These are phyloP conservation scores for Leishmania major DNA, from an alignment of 208 protist species.

Conservation along the genomic window DNA sequence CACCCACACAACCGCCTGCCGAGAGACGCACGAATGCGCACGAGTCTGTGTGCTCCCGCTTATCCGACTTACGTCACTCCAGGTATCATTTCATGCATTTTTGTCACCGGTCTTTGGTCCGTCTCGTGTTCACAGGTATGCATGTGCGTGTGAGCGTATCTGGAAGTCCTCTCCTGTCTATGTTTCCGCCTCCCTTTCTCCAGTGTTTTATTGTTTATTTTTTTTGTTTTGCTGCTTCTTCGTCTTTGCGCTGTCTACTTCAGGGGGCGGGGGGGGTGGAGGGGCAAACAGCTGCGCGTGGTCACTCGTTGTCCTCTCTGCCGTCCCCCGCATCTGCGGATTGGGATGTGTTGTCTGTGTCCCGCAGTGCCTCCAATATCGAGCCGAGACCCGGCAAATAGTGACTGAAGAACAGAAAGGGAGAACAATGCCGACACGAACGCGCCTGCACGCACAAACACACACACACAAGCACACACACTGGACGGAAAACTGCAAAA, in stretches of 20 bases:
- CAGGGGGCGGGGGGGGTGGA: not conserved
- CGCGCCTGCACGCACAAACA: not conserved
- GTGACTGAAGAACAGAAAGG: not conserved
- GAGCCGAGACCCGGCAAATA: not conserved
- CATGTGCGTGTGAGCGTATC: not conserved
- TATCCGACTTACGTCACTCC: not conserved
- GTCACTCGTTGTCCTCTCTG: not conserved
- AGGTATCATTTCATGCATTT: not conserved
- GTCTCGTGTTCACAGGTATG: not conserved
- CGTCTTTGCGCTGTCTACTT: not conserved
- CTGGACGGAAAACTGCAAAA: not conserved
- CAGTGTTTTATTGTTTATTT: not conserved
- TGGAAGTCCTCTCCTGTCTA: not conserved
- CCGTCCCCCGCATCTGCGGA: not conserved
- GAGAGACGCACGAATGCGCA: too few species aligned
- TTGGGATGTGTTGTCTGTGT: not conserved
- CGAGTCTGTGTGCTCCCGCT: not conserved
- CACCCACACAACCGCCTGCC: not conserved
- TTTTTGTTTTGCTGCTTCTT: not conserved
- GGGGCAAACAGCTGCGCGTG: not conserved
- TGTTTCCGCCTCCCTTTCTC: not conserved
- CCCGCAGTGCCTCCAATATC: not conserved
- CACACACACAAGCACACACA: not conserved
- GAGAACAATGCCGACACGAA: not conserved
- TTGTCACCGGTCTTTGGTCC: not conserved